Evolutionary conservation across 257 asterid genomes (phyloP).

Genomic region (Penstemon newberryi): DNA sequence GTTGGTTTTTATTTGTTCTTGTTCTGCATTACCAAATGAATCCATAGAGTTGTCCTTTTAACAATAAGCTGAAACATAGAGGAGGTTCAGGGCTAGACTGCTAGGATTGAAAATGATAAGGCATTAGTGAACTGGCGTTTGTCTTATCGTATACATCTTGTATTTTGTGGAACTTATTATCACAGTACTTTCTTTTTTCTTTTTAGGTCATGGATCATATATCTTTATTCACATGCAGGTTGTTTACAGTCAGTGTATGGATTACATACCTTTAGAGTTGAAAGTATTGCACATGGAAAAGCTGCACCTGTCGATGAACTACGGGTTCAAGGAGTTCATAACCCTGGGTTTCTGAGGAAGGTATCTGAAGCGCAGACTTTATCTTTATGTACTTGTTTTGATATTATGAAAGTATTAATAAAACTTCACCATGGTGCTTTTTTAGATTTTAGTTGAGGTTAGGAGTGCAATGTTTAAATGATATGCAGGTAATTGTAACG

Average conservation of each 20-base stretch:
- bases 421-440: background rate
- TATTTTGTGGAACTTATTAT: background rate
- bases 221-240: conserved; percentile 39
- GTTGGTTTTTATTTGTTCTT: too few relatives aligned
- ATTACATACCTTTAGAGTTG: conserved; percentile 65
- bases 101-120: background rate
- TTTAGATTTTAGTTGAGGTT: too few relatives aligned
- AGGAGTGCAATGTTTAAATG: background rate
- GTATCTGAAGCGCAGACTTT: conserved; percentile 28
- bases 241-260: conserved; percentile 66
- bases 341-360: conserved; percentile 61
- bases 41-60: too few relatives aligned
- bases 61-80: background rate
- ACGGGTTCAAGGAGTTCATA: conserved; percentile 61
- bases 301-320: conserved; percentile 77
- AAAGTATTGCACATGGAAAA: conserved; percentile 60
- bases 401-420: background rate
- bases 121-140: background rate
- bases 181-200: conserved; percentile 1
- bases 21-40: too few relatives aligned
- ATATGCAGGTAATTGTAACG: conserved; percentile 49
- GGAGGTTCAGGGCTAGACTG: background rate
- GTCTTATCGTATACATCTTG: background rate
- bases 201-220: background rate
- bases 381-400: background rate